These are phyloP conservation scores for Leishmania lainsoni DNA, from an alignment of 208 protist species.

Conservation along the genomic window DNA sequence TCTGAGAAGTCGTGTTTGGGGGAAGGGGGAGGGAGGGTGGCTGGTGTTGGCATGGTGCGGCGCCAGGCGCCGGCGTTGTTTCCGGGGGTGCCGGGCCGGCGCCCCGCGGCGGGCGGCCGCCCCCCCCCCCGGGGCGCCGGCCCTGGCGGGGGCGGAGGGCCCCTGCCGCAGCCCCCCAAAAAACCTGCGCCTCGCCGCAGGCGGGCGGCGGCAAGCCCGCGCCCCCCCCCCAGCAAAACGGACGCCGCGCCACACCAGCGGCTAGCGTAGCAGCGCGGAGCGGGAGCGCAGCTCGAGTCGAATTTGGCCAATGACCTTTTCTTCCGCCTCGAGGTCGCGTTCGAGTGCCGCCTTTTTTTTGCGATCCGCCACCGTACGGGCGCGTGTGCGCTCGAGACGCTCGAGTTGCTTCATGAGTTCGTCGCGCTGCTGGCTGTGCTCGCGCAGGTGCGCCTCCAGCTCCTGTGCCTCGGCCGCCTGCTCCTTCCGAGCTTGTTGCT, in stretches of 20 bases:
- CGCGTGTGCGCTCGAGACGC: constrained; percentile 56
- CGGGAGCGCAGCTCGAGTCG: constrained; percentile 53
- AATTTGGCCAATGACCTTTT: constrained; percentile 59
- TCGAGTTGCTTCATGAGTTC: constrained; percentile 54
- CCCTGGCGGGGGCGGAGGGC: neutral
- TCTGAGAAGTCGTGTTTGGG: neutral
- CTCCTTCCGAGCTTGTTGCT: constrained; percentile 32
- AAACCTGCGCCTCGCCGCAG: neutral
- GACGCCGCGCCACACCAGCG: too few species aligned
- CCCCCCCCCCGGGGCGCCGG: too few species aligned
- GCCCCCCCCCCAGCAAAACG: too few species aligned
- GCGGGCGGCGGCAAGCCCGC: too few species aligned
- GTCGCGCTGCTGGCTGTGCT: constrained; percentile 59
- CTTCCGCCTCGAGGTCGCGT: constrained; percentile 40
- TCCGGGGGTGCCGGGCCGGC: neutral
- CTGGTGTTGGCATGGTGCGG: too few species aligned
- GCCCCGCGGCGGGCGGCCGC: too few species aligned
- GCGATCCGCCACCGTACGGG: constrained; percentile 55
- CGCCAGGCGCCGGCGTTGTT: too few species aligned
- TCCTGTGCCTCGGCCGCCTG: constrained; percentile 31
- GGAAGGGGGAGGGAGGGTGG: neutral
- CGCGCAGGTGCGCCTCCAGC: constrained; percentile 58
- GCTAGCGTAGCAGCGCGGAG: constrained; percentile 13
- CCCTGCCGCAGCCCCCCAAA: too few species aligned
- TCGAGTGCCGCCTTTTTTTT: constrained; percentile 54